These are phyloP conservation scores for Hypomontagnella monticulosa DNA, from an alignment of 495 filamentous ascomycete genomes.

Conservation along the genomic window DNA sequence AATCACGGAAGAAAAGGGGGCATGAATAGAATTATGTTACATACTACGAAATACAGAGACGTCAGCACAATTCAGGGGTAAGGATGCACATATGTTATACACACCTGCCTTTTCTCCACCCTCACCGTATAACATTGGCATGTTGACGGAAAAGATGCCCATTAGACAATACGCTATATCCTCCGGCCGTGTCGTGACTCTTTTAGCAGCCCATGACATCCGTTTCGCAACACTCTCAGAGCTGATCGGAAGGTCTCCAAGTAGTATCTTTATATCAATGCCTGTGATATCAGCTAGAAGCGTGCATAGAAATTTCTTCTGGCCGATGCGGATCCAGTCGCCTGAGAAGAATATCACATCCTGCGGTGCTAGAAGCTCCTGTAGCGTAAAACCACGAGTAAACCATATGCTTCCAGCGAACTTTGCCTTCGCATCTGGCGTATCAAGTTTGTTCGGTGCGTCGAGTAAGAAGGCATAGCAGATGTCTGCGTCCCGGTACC, in stretches of 20 bases:
- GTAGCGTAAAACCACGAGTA: conserved; percentile 4
- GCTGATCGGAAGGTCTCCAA: background rate
- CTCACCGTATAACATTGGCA: conserved; percentile 45
- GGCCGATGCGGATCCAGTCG: conserved; percentile 7
- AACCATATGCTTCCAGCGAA: no score
- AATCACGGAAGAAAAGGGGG: no score
- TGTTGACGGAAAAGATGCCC: conserved; percentile 43
- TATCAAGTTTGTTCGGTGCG: no score
- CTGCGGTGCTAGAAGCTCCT: background rate
- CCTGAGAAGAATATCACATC: conserved; percentile 6
- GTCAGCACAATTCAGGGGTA: no score
- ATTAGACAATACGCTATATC: conserved; percentile 44
- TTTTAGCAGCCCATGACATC: conserved; percentile 37
- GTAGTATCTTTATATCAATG: background rate
- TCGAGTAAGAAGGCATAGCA: background rate
- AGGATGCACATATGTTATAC: no score
- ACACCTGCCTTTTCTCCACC: conserved; percentile 29
- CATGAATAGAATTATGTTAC: no score
- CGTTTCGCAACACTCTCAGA: background rate
- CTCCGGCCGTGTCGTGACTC: conserved; percentile 34
- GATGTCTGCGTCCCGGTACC: conserved; percentile 39
- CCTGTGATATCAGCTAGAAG: background rate
- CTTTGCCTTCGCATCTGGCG: no score
- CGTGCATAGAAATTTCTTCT: conserved; percentile 3
- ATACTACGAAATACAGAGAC: no score